Percentiles rank a stretch among this genome's conserved stretches.
phyloP scores from a whole-genome alignment of 257 asterid genomes.

The Coffea eugenioides region DNA sequence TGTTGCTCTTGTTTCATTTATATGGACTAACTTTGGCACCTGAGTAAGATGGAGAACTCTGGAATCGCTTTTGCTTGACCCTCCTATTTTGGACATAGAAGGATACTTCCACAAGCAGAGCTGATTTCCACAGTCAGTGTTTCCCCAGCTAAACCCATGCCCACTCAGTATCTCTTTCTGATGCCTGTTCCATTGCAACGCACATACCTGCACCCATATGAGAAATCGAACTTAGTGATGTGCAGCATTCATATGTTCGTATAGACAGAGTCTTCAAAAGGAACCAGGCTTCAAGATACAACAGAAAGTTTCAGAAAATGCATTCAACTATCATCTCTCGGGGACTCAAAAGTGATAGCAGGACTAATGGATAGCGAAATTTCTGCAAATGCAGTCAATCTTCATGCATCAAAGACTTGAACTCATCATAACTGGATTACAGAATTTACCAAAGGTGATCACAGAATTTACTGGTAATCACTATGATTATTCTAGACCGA shows the following conservation, averaged over 20 bases:
- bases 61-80: slow-evolving; percentile 27
- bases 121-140: slow-evolving; percentile 26
- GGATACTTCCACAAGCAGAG: slow-evolving; percentile 82
- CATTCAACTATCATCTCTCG: neutral
- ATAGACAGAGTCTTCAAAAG: neutral
- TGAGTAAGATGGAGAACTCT: slow-evolving; percentile 72
- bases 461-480: neutral
- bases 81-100: slow-evolving; percentile 58
- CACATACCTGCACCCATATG: slow-evolving; percentile 45
- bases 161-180: slow-evolving; percentile 73
- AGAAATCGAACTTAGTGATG: too few relatives aligned
- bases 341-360: neutral
- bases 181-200: slow-evolving; percentile 72
- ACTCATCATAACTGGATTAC: too few relatives aligned
- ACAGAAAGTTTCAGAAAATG: neutral
- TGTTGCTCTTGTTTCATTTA: neutral
- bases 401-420: too few relatives aligned
- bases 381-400: neutral
- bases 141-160: slow-evolving; percentile 47
- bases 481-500: slow-evolving; percentile 13
- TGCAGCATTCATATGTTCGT: neutral
- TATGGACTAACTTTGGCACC: slow-evolving; percentile 31
- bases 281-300: neutral
- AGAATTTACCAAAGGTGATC: too few relatives aligned
- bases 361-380: neutral